These are phyloP conservation scores for Fusarium odoratissimum DNA, from an alignment of 2,329 filamentous ascomycete genomes.

Conservation along the genomic window DNA sequence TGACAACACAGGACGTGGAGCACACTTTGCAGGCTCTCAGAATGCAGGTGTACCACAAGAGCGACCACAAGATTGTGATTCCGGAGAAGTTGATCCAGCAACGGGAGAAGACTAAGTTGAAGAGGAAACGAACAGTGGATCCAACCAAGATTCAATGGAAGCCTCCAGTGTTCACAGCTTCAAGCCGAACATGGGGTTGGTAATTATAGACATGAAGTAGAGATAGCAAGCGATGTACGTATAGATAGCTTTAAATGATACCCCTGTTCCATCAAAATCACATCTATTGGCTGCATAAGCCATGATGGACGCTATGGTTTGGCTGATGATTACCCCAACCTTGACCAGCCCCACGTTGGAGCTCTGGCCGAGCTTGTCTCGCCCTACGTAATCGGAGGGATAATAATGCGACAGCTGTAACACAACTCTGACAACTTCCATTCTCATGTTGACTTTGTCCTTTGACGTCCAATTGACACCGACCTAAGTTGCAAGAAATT, in stretches of 20 bases:
- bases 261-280: constrained; percentile 10
- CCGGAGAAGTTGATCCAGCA: constrained; percentile 85
- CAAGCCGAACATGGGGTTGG: constrained; percentile 95
- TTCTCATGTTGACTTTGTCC: neutral
- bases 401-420: constrained; percentile 27
- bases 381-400: constrained; percentile 35
- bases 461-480: neutral
- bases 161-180: constrained; percentile 92
- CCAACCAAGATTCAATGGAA: constrained; percentile 89
- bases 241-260: constrained; percentile 37
- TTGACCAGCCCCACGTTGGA: constrained; percentile 20
- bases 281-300: too few relatives aligned
- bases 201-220: constrained; percentile 53
- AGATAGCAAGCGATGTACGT: constrained; percentile 5
- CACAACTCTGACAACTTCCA: constrained; percentile 3
- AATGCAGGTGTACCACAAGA: constrained; percentile 96
- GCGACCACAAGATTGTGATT: constrained; percentile 94
- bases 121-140: constrained; percentile 81
- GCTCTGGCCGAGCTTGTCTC: constrained; percentile 4
- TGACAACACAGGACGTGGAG: constrained; percentile 98
- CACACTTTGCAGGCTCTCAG: constrained; percentile 93
- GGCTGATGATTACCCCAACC: constrained; percentile 10
- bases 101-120: constrained; percentile 82
- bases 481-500: neutral
- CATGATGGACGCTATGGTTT: neutral